Evolutionary conservation across 2,329 filamentous ascomycete genomes (phyloP).

Genomic region (Ambrosiella xylebori): DNA sequence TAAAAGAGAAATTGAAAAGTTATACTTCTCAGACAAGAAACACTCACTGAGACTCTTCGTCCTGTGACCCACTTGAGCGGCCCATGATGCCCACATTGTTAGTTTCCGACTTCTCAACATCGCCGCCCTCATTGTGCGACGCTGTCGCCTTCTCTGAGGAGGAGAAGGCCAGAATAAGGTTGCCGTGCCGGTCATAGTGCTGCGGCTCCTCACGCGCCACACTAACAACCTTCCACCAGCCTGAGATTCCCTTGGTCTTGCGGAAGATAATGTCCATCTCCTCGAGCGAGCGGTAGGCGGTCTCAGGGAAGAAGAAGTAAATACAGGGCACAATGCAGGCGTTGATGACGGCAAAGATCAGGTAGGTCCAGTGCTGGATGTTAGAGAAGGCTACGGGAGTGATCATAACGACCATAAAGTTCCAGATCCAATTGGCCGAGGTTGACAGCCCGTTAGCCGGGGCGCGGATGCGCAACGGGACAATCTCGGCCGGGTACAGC

Average conservation of each 20-base stretch:
- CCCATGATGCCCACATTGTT: background rate
- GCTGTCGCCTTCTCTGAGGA: slow-evolving; percentile 23
- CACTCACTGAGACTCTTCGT: background rate
- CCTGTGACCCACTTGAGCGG: background rate
- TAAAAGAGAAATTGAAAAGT: background rate
- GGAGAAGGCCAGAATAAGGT: slow-evolving; percentile 32
- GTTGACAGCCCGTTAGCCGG: slow-evolving; percentile 40
- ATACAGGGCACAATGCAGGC: slow-evolving; percentile 33
- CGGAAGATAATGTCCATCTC: slow-evolving; percentile 32
- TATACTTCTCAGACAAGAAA: background rate
- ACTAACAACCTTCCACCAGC: slow-evolving; percentile 22
- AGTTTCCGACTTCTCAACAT: background rate
- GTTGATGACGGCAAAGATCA: slow-evolving; percentile 45
- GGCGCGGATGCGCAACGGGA: slow-evolving; percentile 48
- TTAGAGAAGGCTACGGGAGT: slow-evolving; percentile 40
- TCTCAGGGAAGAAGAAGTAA: slow-evolving; percentile 74
- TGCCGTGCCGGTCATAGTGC: slow-evolving; percentile 41
- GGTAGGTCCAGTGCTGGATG: slow-evolving; percentile 44
- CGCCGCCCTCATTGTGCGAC: slow-evolving; percentile 1
- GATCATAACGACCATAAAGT: slow-evolving; percentile 46
- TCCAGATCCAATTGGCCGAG: slow-evolving; percentile 44
- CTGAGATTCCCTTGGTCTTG: slow-evolving; percentile 30
- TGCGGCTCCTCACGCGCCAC: slow-evolving; percentile 30
- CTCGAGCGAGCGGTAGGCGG: slow-evolving; percentile 32
- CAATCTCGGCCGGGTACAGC: slow-evolving; percentile 50